Evolutionary conservation across 2,329 filamentous ascomycete species (phyloP).

Genomic region (Penicillium crustosum): DNA sequence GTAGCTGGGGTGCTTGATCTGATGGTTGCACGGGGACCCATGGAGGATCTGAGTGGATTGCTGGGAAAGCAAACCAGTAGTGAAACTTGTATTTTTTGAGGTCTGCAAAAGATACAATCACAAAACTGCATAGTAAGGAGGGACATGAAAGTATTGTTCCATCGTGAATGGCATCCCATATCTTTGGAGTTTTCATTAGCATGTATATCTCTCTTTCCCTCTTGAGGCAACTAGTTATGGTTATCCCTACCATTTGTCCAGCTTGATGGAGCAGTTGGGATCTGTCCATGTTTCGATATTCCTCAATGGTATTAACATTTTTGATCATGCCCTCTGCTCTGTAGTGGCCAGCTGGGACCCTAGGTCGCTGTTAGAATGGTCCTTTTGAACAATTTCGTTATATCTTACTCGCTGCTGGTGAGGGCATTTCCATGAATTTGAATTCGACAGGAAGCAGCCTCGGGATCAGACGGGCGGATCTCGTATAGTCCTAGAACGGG

Average conservation of each 20-base stretch:
- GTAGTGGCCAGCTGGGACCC: slow-evolving; percentile 68
- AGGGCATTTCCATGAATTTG: slow-evolving; percentile 86
- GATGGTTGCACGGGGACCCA: slow-evolving; percentile 63
- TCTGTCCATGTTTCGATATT: slow-evolving; percentile 84
- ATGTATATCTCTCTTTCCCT: slow-evolving; percentile 1
- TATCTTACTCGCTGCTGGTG: slow-evolving; percentile 73
- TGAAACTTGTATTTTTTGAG: slow-evolving; percentile 96
- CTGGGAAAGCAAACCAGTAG: slow-evolving; percentile 98
- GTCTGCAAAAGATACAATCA: slow-evolving; percentile 88
- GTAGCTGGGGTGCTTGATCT: slow-evolving; percentile 23
- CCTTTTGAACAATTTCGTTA: neutral
- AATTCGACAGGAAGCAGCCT: slow-evolving; percentile 79
- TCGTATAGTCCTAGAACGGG: slow-evolving; percentile 87
- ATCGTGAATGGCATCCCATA: slow-evolving; percentile 97
- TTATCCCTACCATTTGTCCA: slow-evolving; percentile 67
- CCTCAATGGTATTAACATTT: slow-evolving; percentile 94
- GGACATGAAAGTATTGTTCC: slow-evolving; percentile 94
- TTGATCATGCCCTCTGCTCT: slow-evolving; percentile 91
- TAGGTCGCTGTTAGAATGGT: slow-evolving; percentile 34
- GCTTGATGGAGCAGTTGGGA: slow-evolving; percentile 72
- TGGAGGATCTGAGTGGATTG: slow-evolving; percentile 79
- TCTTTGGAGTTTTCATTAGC: slow-evolving; percentile 58
- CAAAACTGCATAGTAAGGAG: slow-evolving; percentile 84
- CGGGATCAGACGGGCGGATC: slow-evolving; percentile 67
- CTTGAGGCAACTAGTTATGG: neutral